Base-by-base conservation (phyloP, 768 basidiomycete species). In the Polyporus arcularius region DNA sequence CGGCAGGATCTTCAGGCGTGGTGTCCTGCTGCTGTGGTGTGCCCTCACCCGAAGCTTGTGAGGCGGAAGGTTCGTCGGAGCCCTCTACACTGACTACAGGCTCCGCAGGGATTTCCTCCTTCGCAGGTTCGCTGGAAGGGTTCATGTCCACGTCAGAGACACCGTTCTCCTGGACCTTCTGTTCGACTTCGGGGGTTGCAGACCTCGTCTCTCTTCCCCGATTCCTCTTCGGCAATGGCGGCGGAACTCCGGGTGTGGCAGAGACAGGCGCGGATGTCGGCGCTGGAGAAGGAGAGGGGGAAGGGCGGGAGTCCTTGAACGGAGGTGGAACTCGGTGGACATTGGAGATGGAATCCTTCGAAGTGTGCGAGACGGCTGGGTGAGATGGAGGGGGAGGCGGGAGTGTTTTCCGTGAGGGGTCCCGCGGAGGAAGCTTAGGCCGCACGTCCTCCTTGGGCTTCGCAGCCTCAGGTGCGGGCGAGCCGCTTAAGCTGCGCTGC, bases 251-350 rank as follows among this genome's bases (percentile, higher is more conserved):
- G 10, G 55, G 8, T 15, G 45, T 58, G 18, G 32, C 62, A 65
- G 28, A 42, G n/a, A 41, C 42, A 18, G 53, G 32, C 3, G 82
- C 76, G 14, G 67, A 10, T 3, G 84, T 77, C 8, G 79, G 76
- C 7, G 26, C 40, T 5, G 52, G 82, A 81, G 81, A 79, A 5
- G 78, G 74, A 50, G 26, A 18, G 43, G 46, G 82, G 81, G 81
- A 79, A 5, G 78, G 74, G 48, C n/a, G n/a, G 43, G 46, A 21
- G 12, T 55, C 43, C 42, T 31, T 30, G 41, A 55, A 45, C 41
- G 53, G 53, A 7, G 53, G 53, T n/a, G 53, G 53, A 4, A 55
- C 53, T 1, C 53, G 41, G 45, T 56, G 62, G 10, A 58, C 57
- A 28, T 41, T 39, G 18, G 57, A 53, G 7, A 48, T 40, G 6